Evolutionary conservation across 495 filamentous ascomycete genomes (phyloP), one percentile per base, ranked within the genome.

Genomic region (Mycothermus thermophilus): DNA sequence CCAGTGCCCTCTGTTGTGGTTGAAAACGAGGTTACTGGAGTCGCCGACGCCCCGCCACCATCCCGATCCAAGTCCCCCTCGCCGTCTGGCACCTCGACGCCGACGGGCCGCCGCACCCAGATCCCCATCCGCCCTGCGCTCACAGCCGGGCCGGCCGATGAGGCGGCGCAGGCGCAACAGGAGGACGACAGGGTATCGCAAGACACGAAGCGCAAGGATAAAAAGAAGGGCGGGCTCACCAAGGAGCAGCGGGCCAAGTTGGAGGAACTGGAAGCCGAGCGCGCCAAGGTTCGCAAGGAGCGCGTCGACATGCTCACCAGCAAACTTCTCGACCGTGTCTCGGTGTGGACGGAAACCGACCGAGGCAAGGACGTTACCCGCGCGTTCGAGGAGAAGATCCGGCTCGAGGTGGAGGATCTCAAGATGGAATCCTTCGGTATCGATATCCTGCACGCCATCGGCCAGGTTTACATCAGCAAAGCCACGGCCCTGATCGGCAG

Each of bases 401-500:
- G 77, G n/a, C 74, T 93, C 17, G 92, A 96, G 59, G 83, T 94
- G 10, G 90, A 99, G 66, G 92, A 95, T 46, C 60, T 96, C 44
- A 99, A 96, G 66, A 96, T 99, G 83, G 90, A 99, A 62, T 88
- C 80, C 9, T 99, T 99, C 52, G 90, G 90, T 24, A 62, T 99
- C 23, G 90, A 99, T 48, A 99, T 99, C 45, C 65, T 99, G 15
- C 90, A 99, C 56, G 86, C 90, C 14, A 85, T 99, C 44, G 88
- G 92, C 16, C 64, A 74, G 14, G 90, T 83, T 5, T 99, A 99
- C 55, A 53, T 88, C 13, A 74, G 76, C 42, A 96, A 95, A 60
- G 82, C 78, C 8, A 80, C 80, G 16, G 76, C 80, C 0, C 78
- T 94, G 50, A 63, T 99, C 34, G 93, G 93, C 58, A 84, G 79